Base-by-base conservation (phyloP, 1,284 basidiomycete species). In the Cryptococcus sp. region DNA sequence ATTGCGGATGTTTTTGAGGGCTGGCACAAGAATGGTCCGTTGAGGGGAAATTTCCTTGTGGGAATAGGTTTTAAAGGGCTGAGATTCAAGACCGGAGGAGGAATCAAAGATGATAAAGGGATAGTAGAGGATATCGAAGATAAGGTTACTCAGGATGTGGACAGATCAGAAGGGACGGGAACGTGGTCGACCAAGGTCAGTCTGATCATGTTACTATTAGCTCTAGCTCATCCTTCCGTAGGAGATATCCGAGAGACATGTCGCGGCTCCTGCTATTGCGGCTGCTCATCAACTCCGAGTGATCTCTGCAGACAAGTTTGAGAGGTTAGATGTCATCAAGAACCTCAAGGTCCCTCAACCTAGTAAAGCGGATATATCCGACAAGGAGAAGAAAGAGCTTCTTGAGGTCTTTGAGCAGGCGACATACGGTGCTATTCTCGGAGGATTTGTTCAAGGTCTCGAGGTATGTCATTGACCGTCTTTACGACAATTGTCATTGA, bases 111-210 rank as follows among this genome's bases (percentile, higher is more conserved):
- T 53, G 49, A 62, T 13, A 34, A 58, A 35, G 73, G 73, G 3
- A 65, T 75, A 46, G 67, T 75, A 1, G 73, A 75, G 48, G 68
- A 58, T 31, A 69, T 73, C 35, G 71, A 72, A 46, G 72, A 72
- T 47, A 72, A 71, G 48, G 66, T 72, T 31, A 66, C 66, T 5
- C 73, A 75, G 57, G 73, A 75, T 58, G 69, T 69, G 8, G 73
- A 73, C 49, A 49, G 61, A 50, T 60, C 58, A 4, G 64, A 68
- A 49, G 65, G 65, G 3, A 65, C 65, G 1, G 65, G 65, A 11
- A 67, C 65, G 5, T 67, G 65, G 65, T 67, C 65, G 4, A 57
- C 63, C 11, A 59, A 46, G 45, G 62, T 61, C n/a, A 41, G 60
- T 46, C 30, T 46, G 11, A 42, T 42, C n/a, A 11, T 42, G 11